Evolutionary conservation across 305 asterid species (phyloP), one percentile per base, ranked within the genome.

Genomic region (Stenogyne calaminthoides): DNA sequence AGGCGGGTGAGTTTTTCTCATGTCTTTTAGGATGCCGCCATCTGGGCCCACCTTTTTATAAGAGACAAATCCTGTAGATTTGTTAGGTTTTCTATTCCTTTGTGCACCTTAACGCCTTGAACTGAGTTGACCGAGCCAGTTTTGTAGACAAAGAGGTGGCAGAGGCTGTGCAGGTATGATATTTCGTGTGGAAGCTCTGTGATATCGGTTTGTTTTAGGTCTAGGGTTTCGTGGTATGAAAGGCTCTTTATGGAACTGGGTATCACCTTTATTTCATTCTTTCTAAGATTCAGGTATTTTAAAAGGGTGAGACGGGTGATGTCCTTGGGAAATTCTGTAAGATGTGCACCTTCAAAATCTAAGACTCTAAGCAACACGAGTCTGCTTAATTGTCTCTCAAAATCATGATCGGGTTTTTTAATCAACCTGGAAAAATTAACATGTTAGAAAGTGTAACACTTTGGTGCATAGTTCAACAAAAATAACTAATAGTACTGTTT

Each of bases 151-250:
- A 83, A 34, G 74, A 83, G 83, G 76, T 83, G 87, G 9, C 80
- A 6, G 16, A 83, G 85, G 40, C 73, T 55, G 66, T 64, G 79
- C 29, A 80, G 77, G 47, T 40, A 15, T 44, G 80, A 72, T 67
- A 80, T 78, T 60, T 66, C 72, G 20, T 40, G 11, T 0, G 87
- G 87, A 32, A 83, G 83, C 76, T 80, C 69, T 0, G 32, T 73
- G 27, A 83, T 81, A 5, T 67, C n/a, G 1, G 87, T 83, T 60
- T 78, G 77, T 47, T 66, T 80, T 2, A 83, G 81, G 71, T 83
- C 87, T 68, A 83, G 69, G 19, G 87, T 83, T 78, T 77, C 74
- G 20, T 80, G 83, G 78, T 72, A 73, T 64, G 46, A 67, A 7
- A 83, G 74, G 12, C 57, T 80, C 54, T 65, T 7, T 12, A 83